Percentiles rank a stretch among this genome's conserved stretches.
These are phyloP conservation scores for Bipolaris bicolor DNA, from an alignment of 2,329 filamentous ascomycete genomes.

Conservation along the genomic window DNA sequence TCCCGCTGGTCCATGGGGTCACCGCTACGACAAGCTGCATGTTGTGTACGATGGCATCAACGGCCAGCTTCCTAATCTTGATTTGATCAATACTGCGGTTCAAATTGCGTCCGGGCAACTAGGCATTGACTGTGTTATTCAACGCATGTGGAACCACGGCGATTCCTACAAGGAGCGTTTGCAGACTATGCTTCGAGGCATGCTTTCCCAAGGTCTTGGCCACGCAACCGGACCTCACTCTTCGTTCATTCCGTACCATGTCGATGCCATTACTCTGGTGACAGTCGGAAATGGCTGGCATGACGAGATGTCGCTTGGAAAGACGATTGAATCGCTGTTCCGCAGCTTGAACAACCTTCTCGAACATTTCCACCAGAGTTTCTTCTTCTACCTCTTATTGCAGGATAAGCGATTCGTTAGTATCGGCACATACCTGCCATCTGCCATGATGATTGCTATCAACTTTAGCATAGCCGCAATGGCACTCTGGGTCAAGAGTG, in stretches of 20 bases:
- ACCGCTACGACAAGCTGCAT: slow-evolving; percentile 85
- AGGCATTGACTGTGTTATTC: slow-evolving; percentile 82
- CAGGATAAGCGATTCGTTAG: slow-evolving; percentile 92
- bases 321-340: slow-evolving; percentile 87
- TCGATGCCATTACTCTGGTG: slow-evolving; percentile 92
- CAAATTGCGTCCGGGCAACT: slow-evolving; percentile 89
- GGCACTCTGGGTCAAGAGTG: slow-evolving; percentile 89
- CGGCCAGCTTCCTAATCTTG: slow-evolving; percentile 91
- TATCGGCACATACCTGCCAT: slow-evolving; percentile 95
- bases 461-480: slow-evolving; percentile 97
- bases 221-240: slow-evolving; percentile 91
- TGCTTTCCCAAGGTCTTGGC: slow-evolving; percentile 89
- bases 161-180: slow-evolving; percentile 82
- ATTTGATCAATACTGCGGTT: slow-evolving; percentile 92
- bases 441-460: slow-evolving; percentile 93
- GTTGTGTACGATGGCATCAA: slow-evolving; percentile 96
- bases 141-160: slow-evolving; percentile 80
- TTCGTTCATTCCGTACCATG: slow-evolving; percentile 95
- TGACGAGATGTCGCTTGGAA: slow-evolving; percentile 94
- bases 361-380: slow-evolving; percentile 96
- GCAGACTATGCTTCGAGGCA: slow-evolving; percentile 86
- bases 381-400: slow-evolving; percentile 98
- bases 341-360: slow-evolving; percentile 94
- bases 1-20: slow-evolving; percentile 69
- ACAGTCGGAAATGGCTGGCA: slow-evolving; percentile 93